These are phyloP conservation scores for Tetragonia tetragonoides DNA, from an alignment of 148 eudicot species.

Conservation along the genomic window DNA sequence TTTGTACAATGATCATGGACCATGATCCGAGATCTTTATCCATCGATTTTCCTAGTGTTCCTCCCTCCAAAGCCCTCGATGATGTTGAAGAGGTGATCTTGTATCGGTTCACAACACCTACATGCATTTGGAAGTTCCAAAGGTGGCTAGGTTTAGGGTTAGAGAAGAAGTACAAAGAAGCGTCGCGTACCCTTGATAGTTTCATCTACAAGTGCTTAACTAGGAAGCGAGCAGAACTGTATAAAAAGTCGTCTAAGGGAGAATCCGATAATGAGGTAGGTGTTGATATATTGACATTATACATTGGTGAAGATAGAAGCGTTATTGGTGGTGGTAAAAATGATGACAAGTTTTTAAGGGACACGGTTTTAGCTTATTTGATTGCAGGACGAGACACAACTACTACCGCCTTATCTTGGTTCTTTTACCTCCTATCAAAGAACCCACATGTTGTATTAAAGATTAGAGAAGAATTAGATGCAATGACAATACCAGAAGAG, in stretches of 20 bases:
- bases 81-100: conserved; percentile 45
- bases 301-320: conserved; percentile 19
- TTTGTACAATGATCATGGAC: conserved; percentile 44
- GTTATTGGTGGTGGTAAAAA: no score
- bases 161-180: conserved; percentile 38
- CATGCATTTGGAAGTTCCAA: conserved; percentile 47
- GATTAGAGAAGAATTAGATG: conserved; percentile 10
- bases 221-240: conserved; percentile 20
- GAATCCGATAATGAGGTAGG: not conserved
- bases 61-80: conserved; percentile 51
- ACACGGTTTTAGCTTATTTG: conserved; percentile 19
- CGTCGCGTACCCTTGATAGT: conserved; percentile 37
- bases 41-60: conserved; percentile 33
- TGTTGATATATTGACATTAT: conserved; percentile 35
- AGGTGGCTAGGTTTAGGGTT: conserved; percentile 51
- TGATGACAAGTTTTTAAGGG: conserved; percentile 7
- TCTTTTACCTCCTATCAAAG: conserved; percentile 29
- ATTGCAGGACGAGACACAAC: conserved; percentile 38
- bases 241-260: not conserved
- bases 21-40: conserved; percentile 44
- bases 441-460: conserved; percentile 16
- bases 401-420: conserved; percentile 31
- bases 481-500: not conserved
- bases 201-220: conserved; percentile 27
- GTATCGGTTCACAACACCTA: conserved; percentile 41